Evolutionary conservation across 78 protist genomes (phyloP).

Genomic region (Dictyostelium citrinum): DNA sequence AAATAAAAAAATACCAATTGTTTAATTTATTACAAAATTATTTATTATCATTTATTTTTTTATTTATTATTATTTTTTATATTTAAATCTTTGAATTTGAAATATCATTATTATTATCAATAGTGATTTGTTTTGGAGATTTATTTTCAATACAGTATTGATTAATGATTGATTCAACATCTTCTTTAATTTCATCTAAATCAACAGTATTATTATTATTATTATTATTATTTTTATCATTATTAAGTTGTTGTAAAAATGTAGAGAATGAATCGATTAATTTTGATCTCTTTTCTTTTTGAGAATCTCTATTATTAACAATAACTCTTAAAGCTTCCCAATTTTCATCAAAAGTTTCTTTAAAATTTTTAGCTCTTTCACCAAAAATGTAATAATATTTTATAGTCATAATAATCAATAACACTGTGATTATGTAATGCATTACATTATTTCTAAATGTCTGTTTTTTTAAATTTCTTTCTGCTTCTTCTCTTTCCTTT

Average conservation of each 20-base stretch:
- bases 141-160: not conserved
- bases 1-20: too few species aligned
- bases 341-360: not conserved
- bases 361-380: not conserved
- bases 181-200: not conserved
- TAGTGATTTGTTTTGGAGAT: not conserved
- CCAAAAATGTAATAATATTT: not conserved
- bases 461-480: too few species aligned
- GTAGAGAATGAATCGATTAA: not conserved
- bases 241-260: not conserved
- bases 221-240: not conserved
- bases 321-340: constrained; percentile 11
- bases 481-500: too few species aligned
- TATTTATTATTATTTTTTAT: too few species aligned
- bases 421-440: not conserved
- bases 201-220: too few species aligned
- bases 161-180: not conserved
- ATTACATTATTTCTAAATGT: too few species aligned
- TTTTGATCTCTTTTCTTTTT: not conserved
- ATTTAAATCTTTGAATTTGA: not conserved
- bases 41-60: too few species aligned
- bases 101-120: not conserved
- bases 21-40: too few species aligned
- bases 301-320: constrained; percentile 17
- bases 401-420: not conserved